Conservation (phyloP, 2,329 filamentous ascomycete genomes). For the Calcarisporium arbuscula region DNA sequence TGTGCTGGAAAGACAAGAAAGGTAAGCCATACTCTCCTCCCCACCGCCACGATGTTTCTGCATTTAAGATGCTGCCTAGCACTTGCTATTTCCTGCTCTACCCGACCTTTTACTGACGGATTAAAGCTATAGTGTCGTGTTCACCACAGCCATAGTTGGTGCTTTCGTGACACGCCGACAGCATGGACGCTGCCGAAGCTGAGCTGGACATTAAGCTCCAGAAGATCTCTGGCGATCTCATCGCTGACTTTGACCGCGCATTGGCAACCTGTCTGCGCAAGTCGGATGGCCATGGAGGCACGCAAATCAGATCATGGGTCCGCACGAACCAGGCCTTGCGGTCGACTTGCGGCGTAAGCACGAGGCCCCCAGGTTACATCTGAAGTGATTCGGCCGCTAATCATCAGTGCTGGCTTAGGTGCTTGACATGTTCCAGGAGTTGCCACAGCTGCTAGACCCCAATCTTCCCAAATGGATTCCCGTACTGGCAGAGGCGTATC, state of each 20-base stretch:
- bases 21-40: too few species aligned
- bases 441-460: slow-evolving; percentile 86
- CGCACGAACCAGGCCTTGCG: slow-evolving; percentile 42
- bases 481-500: slow-evolving; percentile 66
- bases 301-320: slow-evolving; percentile 41
- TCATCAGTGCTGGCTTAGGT: slow-evolving; percentile 29
- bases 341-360: slow-evolving; percentile 39
- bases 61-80: too few species aligned
- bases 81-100: too few species aligned
- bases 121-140: neutral
- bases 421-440: slow-evolving; percentile 89
- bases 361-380: slow-evolving; percentile 5
- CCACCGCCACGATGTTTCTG: too few species aligned
- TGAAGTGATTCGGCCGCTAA: neutral
- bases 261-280: slow-evolving; percentile 48
- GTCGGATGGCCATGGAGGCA: slow-evolving; percentile 36
- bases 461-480: slow-evolving; percentile 72
- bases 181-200: slow-evolving; percentile 55
- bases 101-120: too few species aligned
- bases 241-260: slow-evolving; percentile 50
- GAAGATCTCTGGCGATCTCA: slow-evolving; percentile 51
- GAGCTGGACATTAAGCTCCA: slow-evolving; percentile 59
- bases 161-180: neutral
- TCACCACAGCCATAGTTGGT: too few species aligned
- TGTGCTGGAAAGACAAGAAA: too few species aligned